A percentile compares a stretch with the other conserved stretches of the same genome.
These are phyloP conservation scores for Geotrichum fermentans DNA, from an alignment of 1,139 yeast species.

Conservation along the genomic window DNA sequence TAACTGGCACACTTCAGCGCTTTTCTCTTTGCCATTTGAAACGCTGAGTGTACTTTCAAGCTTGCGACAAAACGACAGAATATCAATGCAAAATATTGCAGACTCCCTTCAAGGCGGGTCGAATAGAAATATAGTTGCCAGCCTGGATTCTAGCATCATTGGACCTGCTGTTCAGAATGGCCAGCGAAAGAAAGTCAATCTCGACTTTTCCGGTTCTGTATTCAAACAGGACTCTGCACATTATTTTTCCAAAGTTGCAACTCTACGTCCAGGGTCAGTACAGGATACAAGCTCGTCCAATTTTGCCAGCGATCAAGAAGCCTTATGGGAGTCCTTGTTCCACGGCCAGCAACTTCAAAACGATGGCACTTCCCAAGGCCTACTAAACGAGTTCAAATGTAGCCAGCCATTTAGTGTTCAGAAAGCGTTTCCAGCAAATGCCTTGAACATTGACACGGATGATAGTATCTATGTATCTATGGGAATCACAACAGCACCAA, in stretches of 20 bases:
- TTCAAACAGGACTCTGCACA: constrained; percentile 26
- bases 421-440: constrained; percentile 27
- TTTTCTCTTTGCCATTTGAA: constrained; percentile 31
- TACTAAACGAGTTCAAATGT: constrained; percentile 22
- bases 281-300: background rate
- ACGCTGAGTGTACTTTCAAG: constrained; percentile 32
- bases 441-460: constrained; percentile 22
- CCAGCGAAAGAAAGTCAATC: constrained; percentile 5
- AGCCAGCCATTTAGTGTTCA: constrained; percentile 26
- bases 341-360: constrained; percentile 20
- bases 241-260: constrained; percentile 36
- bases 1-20: constrained; percentile 32
- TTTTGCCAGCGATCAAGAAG: background rate
- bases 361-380: constrained; percentile 26
- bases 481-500: constrained; percentile 46
- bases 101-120: constrained; percentile 26
- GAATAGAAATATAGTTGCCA: constrained; percentile 28
- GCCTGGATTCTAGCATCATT: constrained; percentile 21
- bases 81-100: constrained; percentile 30
- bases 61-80: constrained; percentile 25
- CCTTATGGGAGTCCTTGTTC: constrained; percentile 23
- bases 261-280: constrained; percentile 23
- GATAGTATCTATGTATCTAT: constrained; percentile 39
- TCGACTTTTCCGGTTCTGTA: constrained; percentile 22
- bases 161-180: constrained; percentile 3